Evolutionary conservation across 2,329 filamentous ascomycete genomes (phyloP).

Genomic region (Fusarium torulosum): DNA sequence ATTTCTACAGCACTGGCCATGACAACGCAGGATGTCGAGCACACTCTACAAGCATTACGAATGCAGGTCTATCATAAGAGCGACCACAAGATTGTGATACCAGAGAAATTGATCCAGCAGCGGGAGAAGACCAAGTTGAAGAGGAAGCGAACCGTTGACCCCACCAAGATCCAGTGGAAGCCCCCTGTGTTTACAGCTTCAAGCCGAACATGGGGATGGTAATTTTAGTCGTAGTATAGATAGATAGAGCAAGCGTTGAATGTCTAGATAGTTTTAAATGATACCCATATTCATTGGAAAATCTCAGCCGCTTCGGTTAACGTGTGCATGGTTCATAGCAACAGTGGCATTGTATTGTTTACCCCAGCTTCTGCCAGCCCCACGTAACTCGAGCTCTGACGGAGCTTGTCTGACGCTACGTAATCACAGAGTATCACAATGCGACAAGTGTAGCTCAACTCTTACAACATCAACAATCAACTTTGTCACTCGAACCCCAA

Average conservation of each 20-base stretch:
- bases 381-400: constrained; percentile 18
- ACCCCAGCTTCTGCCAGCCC: constrained; percentile 24
- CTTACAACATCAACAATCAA: constrained; percentile 10
- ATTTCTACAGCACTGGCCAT: constrained; percentile 85
- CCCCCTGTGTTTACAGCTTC: constrained; percentile 94
- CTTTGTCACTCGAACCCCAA: not conserved
- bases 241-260: constrained; percentile 13
- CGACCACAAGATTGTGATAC: constrained; percentile 95
- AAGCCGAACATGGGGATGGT: constrained; percentile 96
- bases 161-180: constrained; percentile 89
- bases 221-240: constrained; percentile 36
- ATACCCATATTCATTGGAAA: constrained; percentile 34
- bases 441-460: constrained; percentile 27
- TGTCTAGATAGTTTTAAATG: constrained; percentile 32
- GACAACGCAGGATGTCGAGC: constrained; percentile 97
- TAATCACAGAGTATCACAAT: constrained; percentile 34
- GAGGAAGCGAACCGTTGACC: constrained; percentile 80
- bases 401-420: constrained; percentile 26
- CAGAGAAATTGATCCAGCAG: constrained; percentile 83
- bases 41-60: constrained; percentile 91
- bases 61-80: constrained; percentile 97
- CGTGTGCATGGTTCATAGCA: not conserved
- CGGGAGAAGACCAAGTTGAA: constrained; percentile 85
- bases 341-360: not conserved
- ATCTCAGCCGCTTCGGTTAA: too few species aligned